Evolutionary conservation across 2,329 filamentous ascomycete genomes (phyloP), one percentile per base, ranked within the genome.

Genomic region (Exserohilum turcica): DNA sequence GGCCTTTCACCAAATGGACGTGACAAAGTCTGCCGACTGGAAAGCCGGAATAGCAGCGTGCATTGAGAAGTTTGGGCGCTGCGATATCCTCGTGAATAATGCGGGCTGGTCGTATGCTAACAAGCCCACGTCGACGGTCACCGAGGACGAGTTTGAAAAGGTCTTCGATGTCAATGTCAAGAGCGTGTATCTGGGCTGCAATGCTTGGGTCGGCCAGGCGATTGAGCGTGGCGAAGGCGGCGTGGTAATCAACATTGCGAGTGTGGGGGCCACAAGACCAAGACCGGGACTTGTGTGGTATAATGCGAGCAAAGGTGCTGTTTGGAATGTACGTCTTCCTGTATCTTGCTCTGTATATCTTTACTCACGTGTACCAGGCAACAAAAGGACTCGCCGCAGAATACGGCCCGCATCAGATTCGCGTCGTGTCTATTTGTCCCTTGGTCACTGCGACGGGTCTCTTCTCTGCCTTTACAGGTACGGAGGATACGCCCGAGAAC

Each of bases 381-480:
- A 86, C 84, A 2, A 86, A 85, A 74, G 82, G 82, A 9, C 79
- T 92, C 60, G 89, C 88, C 0, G 85, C 88, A 1, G 89, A 92
- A 71, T 92, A 88, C 62, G 89, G 86, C 0, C 81, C 84, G 0
- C 82, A 89, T 48, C 82, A 89, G 60, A 90, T 92, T 59, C 83
- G 88, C 0, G 86, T 92, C 64, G 91, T 91, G 58, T 82, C 84
- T 1, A 84, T 92, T 12, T 89, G 86, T 40, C 88, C 88, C 0
- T 80, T 90, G 0, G 78, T 90, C 1, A 86, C 84, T 1, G 84
- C 80, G 13, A 91, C 88, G 0, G 86, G 84, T 2, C 79, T 91
- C 19, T 84, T 83, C 57, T 77, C 78, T 21, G 71, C 69, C 27
- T 88, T 88, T 60, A 77, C 84, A 0, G 84, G 85, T 2, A 84